Base-by-base conservation (phyloP, 805 yeast species). In the Yamadazyma sp. region DNA sequence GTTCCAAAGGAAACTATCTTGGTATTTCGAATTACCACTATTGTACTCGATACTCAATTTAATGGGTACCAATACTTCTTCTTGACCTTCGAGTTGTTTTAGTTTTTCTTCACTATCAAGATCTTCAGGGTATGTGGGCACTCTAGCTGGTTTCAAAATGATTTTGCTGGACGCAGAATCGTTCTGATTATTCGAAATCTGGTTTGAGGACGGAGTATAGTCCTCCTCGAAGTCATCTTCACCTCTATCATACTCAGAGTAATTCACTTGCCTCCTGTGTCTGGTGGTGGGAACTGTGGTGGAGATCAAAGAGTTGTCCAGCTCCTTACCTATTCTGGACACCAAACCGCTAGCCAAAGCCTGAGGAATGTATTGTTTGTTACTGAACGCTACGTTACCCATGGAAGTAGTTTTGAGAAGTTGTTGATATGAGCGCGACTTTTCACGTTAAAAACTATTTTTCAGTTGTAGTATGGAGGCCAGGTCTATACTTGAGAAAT, bases 1-100 rank as follows among this genome's bases (percentile, higher is more conserved):
- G 51, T 84, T 84, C 93, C 93, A 84, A 73, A 84, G 64, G 49
- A 84, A 77, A 41, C 77, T 74, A 52, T 84, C 95, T 12, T 75
- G 75, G 15, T 85, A 48, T 33, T 61, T 67, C 24, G 63, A 59
- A 8, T 67, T 53, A 2, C 71, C 70, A 19, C 73, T 72, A 37
- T 77, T 78, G 43, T 74, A 68, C 42, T 83, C 91, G 27, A 84
- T 56, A 36, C 72, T 71, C 31, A 85, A 56, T 37, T 82, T 73
- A 16, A 84, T 73, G 0, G 95, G 95, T n/a, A 85, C 73, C 28
- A 83, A 60, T 6, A 65, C 48, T 18, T 75, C 78, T 2, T 62
- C 57, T 14, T 38, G 45, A 17, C 51, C 41, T 9, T 70, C 64
- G n/a, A 48, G 35, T 32, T 54, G 58, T 4, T 37, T 31, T 9